Evolutionary conservation across 164 flowering plant genomes (phyloP).

Genomic region (Berberis vulgaris): DNA sequence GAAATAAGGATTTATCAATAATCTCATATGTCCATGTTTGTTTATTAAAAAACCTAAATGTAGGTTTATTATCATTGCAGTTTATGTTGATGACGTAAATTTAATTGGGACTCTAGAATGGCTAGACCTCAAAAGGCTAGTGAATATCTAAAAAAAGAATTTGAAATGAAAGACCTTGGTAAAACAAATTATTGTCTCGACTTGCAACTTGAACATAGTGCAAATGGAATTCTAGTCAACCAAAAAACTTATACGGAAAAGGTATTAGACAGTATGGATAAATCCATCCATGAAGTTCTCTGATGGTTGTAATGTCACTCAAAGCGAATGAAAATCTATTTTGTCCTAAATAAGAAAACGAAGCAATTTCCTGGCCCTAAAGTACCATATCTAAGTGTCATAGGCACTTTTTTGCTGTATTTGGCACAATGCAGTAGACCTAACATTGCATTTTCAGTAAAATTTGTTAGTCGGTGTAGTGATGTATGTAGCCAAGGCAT

Average conservation of each 20-base stretch:
- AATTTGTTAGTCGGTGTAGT: too few relatives aligned
- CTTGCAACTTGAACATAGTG: neutral
- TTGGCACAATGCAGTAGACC: too few relatives aligned
- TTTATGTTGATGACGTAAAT: slow-evolving; percentile 1
- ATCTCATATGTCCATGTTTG: slow-evolving; percentile 6
- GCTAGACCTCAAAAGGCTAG: neutral
- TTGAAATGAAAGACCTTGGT: neutral
- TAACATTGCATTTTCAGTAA: too few relatives aligned
- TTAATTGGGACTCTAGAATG: neutral
- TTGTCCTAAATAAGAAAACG: neutral
- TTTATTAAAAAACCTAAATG: neutral
- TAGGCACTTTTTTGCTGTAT: too few relatives aligned
- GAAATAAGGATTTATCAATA: neutral
- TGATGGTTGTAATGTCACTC: neutral
- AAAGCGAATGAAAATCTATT: neutral
- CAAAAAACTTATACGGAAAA: neutral
- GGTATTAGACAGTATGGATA: neutral
- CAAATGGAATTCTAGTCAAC: neutral
- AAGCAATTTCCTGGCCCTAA: too few relatives aligned
- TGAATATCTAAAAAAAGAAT: neutral
- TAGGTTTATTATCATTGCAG: neutral
- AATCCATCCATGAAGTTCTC: neutral
- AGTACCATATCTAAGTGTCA: too few relatives aligned
- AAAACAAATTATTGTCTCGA: neutral
- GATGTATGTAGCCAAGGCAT: too few relatives aligned